Evolutionary conservation across 129 eudicot species (phyloP), one percentile per base, ranked within the genome.

Genomic region (Gnaphalium uliginosum): DNA sequence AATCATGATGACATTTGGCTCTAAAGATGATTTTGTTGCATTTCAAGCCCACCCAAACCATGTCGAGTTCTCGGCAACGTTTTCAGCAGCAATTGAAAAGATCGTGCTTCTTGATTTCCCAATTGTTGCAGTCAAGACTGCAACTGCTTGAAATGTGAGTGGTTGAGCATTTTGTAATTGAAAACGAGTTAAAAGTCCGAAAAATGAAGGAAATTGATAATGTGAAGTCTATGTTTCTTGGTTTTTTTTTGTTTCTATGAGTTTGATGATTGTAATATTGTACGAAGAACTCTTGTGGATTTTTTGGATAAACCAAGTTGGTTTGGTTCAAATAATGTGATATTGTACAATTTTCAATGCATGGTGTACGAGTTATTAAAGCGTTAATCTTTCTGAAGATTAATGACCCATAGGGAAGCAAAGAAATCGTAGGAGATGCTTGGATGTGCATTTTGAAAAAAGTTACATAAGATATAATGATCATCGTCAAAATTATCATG

Each of bases 51-150:
- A 91, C 77, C 99, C 97, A 0, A 84, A 84, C 19, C 97, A 91
- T 75, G 77, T 76, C 8, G 89, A 91, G 24, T 87, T 87, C 69
- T 89, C 97, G 0, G 65, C 86, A 1, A 85, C 92, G 0, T 89
- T 91, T 71, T 82, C 96, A 0, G 73, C 88, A 0, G 97, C 85
- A 1, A 81, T 94, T n/a, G 92, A 90, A 4, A 90, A 94, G 67
- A 87, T 90, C 56, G 81, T 90, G 72, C 81, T 94, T 24, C 96
- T 94, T 71, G 97, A 94, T 81, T 94, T 94, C 83, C 97, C 97
- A 4, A 81, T 86, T 32, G 81, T 85, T 23, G 65, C 77, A 25
- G 85, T 83, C 87, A 92, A 92, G 83, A 76, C 89, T 13, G n/a
- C 72, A 27, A 29, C 78, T 0, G 75, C 74, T 64, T 70, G 65